Base-by-base conservation (phyloP, 805 yeast species). In the Tanozyma kutaoensis region DNA sequence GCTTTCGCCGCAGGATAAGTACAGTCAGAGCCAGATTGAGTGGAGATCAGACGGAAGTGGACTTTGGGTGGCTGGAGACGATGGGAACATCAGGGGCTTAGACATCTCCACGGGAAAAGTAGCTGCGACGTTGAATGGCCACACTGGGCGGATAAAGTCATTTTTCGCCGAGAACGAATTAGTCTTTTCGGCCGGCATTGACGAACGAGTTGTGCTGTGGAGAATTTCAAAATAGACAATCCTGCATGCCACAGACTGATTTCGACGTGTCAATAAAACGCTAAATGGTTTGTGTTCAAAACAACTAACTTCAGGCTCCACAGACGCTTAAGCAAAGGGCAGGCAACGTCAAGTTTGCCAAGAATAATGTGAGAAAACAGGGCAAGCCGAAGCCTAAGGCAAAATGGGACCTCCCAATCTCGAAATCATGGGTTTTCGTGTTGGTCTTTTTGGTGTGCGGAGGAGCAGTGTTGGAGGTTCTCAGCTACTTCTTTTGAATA, bases 261-360 rank as follows among this genome's bases (percentile, higher is more conserved):
- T n/a, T n/a, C n/a, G n/a, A n/a, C n/a, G n/a, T n/a, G n/a, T n/a
- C n/a, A n/a, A n/a, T n/a, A n/a, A n/a, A n/a, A n/a, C n/a, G n/a
- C n/a, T n/a, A n/a, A n/a, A n/a, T n/a, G n/a, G n/a, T n/a, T n/a
- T n/a, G n/a, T n/a, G n/a, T n/a, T n/a, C n/a, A n/a, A n/a, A n/a
- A n/a, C n/a, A n/a, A n/a, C n/a, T n/a, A n/a, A n/a, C n/a, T n/a
- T n/a, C 28, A 62, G 86, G 81, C 80, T 35, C 44, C 62, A 18
- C 95, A 85, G 64, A 78, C 95, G 14, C 86, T 91, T 31, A 74
- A 69, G 43, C 95, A 86, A 58, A 76, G 86, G 55, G 62, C 69
- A 29, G 95, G 94, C n/a, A 86, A 86, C 52, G 69, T 68, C 43
- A 80, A 76, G 49, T 88, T 74, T 51, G 82, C 79, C 42, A 79